Evolutionary conservation across 2,329 filamentous ascomycete species (phyloP), one percentile per base, ranked within the genome.

Genomic region (Cadophora sp.): DNA sequence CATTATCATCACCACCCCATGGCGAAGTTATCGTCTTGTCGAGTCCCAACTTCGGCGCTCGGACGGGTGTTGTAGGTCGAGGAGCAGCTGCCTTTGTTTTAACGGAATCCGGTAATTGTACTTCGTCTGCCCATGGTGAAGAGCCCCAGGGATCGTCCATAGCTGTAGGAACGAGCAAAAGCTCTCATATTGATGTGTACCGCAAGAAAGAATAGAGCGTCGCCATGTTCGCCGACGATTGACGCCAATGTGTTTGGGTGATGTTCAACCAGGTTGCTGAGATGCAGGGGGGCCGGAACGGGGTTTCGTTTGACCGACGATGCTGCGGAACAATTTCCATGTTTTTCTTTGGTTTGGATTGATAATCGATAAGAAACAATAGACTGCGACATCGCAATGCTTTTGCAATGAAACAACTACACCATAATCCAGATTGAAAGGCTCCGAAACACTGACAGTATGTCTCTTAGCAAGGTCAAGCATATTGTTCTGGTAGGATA

Each of bases 381-480:
- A 50, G 50, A 50, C 16, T 61, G 14, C 37, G 37, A 60, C 46
- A 27, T 62, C 55, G 48, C 16, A 37, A 61, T 26, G 22, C 48
- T 64, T 67, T 51, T 64, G 62, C 62, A 37, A 72, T 72, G 69
- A 62, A 65, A 70, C 65, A 69, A 65, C 62, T 68, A 7, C 34
- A 62, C 27, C 9, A 43, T 19, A 22, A 40, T 37, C 37, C 46
- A 56, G 51, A 63, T 14, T 37, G 37, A 22, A 64, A 55, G 68
- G 26, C 65, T 51, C 46, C 37, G 43, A 58, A 37, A 2, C 53
- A 48, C 43, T 48, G 9, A 62, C 66, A 80, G 73, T 34, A 92
- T 91, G 89, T 91, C 89, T 69, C 84, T 92, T 31, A 80, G 86
- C 64, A 90, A 90, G 74, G 86, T 95, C 76, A 91, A 92, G 76